Conservation (phyloP, 768 basidiomycete species). For the Hydnomerulius pinastri region DNA sequence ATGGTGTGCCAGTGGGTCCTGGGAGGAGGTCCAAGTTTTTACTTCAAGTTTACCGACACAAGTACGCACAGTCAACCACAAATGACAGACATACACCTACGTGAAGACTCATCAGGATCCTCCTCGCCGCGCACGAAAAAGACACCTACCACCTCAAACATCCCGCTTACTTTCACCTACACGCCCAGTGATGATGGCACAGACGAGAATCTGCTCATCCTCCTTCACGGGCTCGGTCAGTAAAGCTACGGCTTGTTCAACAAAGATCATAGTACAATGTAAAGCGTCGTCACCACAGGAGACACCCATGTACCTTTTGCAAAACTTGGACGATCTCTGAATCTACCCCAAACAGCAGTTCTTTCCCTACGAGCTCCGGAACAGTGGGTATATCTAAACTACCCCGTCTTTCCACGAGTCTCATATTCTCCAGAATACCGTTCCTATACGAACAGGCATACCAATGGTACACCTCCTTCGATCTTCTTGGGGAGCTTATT, state of each 20-base stretch:
- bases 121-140: conserved; percentile 45
- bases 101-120: conserved; percentile 7
- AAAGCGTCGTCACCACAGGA: conserved; percentile 45
- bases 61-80: too few species aligned
- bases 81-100: conserved; percentile 25
- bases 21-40: too few species aligned
- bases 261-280: neutral
- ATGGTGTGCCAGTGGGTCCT: too few species aligned
- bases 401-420: neutral
- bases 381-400: conserved; percentile 47
- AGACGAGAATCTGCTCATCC: conserved; percentile 82
- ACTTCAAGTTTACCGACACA: too few species aligned
- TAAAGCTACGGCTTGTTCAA: conserved; percentile 1
- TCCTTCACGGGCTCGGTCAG: conserved; percentile 85
- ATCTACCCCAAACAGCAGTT: conserved; percentile 87
- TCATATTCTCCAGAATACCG: conserved; percentile 56
- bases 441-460: conserved; percentile 77
- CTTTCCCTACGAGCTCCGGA: conserved; percentile 81
- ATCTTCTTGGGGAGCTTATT: conserved; percentile 73
- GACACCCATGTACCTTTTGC: conserved; percentile 81
- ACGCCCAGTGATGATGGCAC: conserved; percentile 76
- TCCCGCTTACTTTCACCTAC: conserved; percentile 67
- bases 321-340: conserved; percentile 69
- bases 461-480: conserved; percentile 88
- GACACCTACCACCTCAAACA: conserved; percentile 43